Evolutionary conservation across 495 filamentous ascomycete genomes (phyloP).

Genomic region (Daldinia caldariorum): DNA sequence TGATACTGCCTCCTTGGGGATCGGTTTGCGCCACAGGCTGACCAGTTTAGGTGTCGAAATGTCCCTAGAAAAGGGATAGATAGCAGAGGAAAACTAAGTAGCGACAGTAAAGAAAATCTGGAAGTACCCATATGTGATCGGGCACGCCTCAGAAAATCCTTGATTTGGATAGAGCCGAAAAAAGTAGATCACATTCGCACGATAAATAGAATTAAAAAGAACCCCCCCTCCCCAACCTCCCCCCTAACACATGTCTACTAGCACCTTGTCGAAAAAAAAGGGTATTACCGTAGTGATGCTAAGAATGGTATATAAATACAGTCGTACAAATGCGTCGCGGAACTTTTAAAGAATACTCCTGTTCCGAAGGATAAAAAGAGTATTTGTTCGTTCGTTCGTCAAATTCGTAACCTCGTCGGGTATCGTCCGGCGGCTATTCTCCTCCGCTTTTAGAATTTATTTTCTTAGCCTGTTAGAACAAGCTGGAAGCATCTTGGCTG

Average conservation of each 20-base stretch:
- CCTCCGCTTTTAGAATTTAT: neutral
- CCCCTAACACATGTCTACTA: slow-evolving; percentile 28
- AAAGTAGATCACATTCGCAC: slow-evolving; percentile 8
- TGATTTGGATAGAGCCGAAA: slow-evolving; percentile 20
- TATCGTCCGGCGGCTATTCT: slow-evolving; percentile 23
- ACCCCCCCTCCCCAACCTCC: no score
- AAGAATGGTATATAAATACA: slow-evolving; percentile 45
- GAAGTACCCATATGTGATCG: slow-evolving; percentile 23
- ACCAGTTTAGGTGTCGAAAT: neutral
- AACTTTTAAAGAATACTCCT: slow-evolving; percentile 27
- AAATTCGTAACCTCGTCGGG: slow-evolving; percentile 44
- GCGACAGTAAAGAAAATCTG: slow-evolving; percentile 35
- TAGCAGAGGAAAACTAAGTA: slow-evolving; percentile 27
- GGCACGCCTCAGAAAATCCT: slow-evolving; percentile 17
- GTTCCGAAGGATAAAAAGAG: slow-evolving; percentile 36
- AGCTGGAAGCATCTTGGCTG: neutral
- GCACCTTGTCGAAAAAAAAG: slow-evolving; percentile 35
- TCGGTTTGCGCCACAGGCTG: slow-evolving; percentile 10
- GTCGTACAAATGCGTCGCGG: slow-evolving; percentile 41
- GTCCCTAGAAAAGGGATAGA: slow-evolving; percentile 14
- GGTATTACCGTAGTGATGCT: slow-evolving; percentile 41
- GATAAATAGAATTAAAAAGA: slow-evolving; percentile 4
- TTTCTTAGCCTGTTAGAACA: neutral
- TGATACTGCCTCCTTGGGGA: slow-evolving; percentile 3
- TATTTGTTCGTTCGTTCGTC: slow-evolving; percentile 38